Percentiles rank a stretch among this genome's conserved stretches.
Evolutionary conservation across 2,329 filamentous ascomycete species (phyloP).

Genomic region (Aspergillus pseudotamarii): DNA sequence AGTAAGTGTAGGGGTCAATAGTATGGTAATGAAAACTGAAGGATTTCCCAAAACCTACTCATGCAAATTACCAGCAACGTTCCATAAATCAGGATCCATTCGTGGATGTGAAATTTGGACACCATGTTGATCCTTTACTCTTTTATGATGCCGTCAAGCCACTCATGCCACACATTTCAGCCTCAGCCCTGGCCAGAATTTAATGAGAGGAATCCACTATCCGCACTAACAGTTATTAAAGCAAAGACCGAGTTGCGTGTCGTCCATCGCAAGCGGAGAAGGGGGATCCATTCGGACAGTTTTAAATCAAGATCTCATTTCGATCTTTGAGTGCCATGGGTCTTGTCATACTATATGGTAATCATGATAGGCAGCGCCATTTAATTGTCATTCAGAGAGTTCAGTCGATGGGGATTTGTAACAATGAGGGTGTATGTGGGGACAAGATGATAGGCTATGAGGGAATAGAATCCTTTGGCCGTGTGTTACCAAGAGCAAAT

Average conservation of each 20-base stretch:
- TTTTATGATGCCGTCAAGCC: slow-evolving; percentile 5
- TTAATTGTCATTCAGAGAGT: not conserved
- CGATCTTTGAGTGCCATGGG: slow-evolving; percentile 5
- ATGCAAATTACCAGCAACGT: not conserved
- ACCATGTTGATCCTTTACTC: slow-evolving; percentile 2
- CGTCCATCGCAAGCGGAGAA: slow-evolving; percentile 9
- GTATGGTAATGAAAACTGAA: not conserved
- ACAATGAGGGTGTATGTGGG: not conserved
- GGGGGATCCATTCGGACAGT: slow-evolving; percentile 4
- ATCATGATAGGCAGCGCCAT: not conserved
- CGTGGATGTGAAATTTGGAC: not conserved
- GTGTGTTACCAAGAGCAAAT: not conserved
- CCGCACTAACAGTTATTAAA: not conserved
- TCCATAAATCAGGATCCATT: not conserved
- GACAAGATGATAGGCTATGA: not conserved
- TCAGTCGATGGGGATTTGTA: not conserved
- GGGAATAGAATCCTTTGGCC: not conserved
- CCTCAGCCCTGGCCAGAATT: slow-evolving; percentile 7
- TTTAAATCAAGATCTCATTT: slow-evolving; percentile 7
- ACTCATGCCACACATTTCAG: slow-evolving; percentile 4
- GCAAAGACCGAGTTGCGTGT: slow-evolving; percentile 11
- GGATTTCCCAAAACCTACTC: not conserved
- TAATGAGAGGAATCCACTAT: slow-evolving; percentile 4
- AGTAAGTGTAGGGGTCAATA: not conserved
- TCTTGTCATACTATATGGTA: not conserved